Evolutionary conservation across 331 rosid species (phyloP).

Genomic region (Ulmus americana): DNA sequence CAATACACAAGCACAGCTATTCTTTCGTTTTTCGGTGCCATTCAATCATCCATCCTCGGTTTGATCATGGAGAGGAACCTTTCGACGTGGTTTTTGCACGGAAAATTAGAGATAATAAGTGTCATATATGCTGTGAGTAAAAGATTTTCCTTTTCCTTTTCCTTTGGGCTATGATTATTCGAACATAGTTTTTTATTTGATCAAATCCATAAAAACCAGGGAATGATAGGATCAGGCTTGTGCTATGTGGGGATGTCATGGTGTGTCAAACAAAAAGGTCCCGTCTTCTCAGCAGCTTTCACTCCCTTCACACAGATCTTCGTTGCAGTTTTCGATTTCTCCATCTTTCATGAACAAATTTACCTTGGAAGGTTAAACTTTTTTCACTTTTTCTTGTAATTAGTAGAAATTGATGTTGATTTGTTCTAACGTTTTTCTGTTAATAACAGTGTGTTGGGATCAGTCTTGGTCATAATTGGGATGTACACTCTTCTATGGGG

Average conservation of each 20-base stretch:
- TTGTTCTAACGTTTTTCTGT: slow-evolving; percentile 2
- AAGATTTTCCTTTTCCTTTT: background rate
- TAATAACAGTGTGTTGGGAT: slow-evolving; percentile 60
- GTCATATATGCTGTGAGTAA: slow-evolving; percentile 61
- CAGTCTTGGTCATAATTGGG: slow-evolving; percentile 63
- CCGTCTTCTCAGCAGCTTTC: slow-evolving; percentile 77
- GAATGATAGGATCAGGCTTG: slow-evolving; percentile 78
- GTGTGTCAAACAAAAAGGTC: slow-evolving; percentile 78
- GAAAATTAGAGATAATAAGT: slow-evolving; percentile 48
- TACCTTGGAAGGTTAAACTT: slow-evolving; percentile 67
- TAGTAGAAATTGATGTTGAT: background rate
- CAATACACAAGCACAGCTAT: slow-evolving; percentile 79
- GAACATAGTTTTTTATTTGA: background rate
- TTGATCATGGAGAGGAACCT: slow-evolving; percentile 39
- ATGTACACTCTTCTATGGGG: slow-evolving; percentile 83
- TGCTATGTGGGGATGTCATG: slow-evolving; percentile 92
- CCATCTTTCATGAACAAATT: slow-evolving; percentile 57
- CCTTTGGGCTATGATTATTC: background rate
- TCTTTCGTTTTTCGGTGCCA: slow-evolving; percentile 55
- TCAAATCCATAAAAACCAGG: slow-evolving; percentile 30
- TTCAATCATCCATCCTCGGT: slow-evolving; percentile 55
- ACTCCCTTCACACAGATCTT: slow-evolving; percentile 61
- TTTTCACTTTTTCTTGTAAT: background rate
- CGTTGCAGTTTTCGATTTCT: slow-evolving; percentile 60
- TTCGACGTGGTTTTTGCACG: slow-evolving; percentile 50